Base-by-base conservation (phyloP, 176 grass and related monocot genomes). In the Triticum timopheevii region DNA sequence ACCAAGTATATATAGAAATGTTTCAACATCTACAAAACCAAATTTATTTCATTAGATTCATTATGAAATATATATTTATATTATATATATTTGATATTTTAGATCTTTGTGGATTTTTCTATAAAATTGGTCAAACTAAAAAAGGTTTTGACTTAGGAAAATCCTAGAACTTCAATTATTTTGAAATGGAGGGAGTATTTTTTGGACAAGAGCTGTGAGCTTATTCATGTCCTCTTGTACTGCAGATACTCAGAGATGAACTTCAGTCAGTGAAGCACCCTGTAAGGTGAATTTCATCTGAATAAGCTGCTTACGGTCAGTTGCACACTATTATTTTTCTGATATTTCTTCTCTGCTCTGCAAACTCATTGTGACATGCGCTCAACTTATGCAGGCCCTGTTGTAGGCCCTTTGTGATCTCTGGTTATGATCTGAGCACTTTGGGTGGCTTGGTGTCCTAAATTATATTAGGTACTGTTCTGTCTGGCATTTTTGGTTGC, bases 161-260 rank as follows among this genome's bases (percentile, higher is more conserved):
- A 54, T 54, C 16, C 6, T 54, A 19, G 50, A 54, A 54, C 50
- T 54, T 54, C 16, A 54, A 19, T 54, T 54, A 54, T 54, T 54
- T 54, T 54, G 50, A 54, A 54, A 54, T 19, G 50, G 50, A 7
- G 50, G 5, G 50, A 54, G 16, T 54, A 54, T 71, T 86, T 56
- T 83, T 58, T 65, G n/a, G 68, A 70, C 19, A 11, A 50, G 27
- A 59, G 25, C 27, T 73, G 35, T 84, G 44, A 42, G 44, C 50
- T 91, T 64, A 91, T 66, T 54, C 68, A 59, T 83, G 39, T 63
- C 52, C 40, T 63, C 6, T 90, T 83, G 39, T 89, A 75, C 38
- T 76, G 79, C 90, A 99, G 97, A 93, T 99, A 99, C 81, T 99
- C 97, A 40, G 94, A 99, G 88, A 99, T 99, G 94, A 97, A 96